A percentile compares a stretch with the other conserved stretches of the same genome.
phyloP scores from a whole-genome alignment of 768 basidiomycete genomes.

The Podaxis carcinomalis region DNA sequence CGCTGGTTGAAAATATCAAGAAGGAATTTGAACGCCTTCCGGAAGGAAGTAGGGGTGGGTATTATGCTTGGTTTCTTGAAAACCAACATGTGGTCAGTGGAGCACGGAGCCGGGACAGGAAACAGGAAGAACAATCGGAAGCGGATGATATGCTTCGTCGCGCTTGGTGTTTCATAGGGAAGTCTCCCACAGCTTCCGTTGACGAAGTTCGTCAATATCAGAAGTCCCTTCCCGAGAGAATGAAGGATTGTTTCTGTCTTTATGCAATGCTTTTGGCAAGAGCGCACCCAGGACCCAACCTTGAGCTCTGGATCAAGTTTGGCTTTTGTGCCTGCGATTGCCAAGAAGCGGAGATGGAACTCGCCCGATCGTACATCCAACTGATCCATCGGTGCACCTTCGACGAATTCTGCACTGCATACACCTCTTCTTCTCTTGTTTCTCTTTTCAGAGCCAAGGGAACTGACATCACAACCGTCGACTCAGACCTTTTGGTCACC shows the following conservation, averaged over 20 bases:
- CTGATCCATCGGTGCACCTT: constrained; percentile 27
- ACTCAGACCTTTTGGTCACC: constrained; percentile 12
- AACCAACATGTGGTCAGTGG: constrained; percentile 27
- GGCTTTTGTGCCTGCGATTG: constrained; percentile 20
- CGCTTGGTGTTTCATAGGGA: background rate
- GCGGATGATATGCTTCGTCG: background rate
- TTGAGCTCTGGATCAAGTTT: constrained; percentile 17
- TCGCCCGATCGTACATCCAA: constrained; percentile 16
- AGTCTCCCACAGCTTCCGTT: background rate
- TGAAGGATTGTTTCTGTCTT: background rate
- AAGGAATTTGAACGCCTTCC: constrained; percentile 22
- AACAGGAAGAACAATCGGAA: background rate
- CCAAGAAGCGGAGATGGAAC: constrained; percentile 3
- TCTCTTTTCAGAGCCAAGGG: constrained; percentile 23
- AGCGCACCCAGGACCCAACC: constrained; percentile 13
- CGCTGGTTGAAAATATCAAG: constrained; percentile 29
- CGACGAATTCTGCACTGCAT: constrained; percentile 29
- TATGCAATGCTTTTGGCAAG: background rate
- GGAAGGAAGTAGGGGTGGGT: constrained; percentile 17
- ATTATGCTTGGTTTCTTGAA: constrained; percentile 32
- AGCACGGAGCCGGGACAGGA: background rate
- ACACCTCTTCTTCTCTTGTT: constrained; percentile 17
- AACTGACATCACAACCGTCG: background rate
- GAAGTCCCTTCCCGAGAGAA: background rate
- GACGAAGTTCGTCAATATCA: background rate